Base-by-base conservation (phyloP, 2,329 filamentous ascomycete species). In the Penicillium sp. region DNA sequence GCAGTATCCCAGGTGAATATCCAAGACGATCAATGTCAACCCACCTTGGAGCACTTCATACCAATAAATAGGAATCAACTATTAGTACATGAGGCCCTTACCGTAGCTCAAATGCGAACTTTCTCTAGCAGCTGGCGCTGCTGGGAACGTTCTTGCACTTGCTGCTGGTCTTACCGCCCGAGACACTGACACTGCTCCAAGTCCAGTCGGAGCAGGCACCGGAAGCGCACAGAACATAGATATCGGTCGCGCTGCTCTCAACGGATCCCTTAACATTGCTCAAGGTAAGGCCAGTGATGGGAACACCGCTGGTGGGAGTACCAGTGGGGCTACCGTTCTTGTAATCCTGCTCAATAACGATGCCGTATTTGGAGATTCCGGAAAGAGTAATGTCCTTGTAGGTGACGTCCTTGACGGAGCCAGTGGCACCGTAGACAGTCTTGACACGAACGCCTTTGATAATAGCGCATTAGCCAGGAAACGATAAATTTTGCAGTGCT, bases 181-280 rank as follows among this genome's bases (percentile, higher is more conserved):
- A 81, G 37, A 85, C 72, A 37, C 57, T 67, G 57, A 81, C 77
- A 41, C 70, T 73, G 15, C 67, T 73, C 80, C 81, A 85, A 15
- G 75, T 80, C 80, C 67, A 69, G 53, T 65, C 41, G 4, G 72
- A 75, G 70, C 81, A 83, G 54, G 75, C 73, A 27, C 79, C 81
- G 37, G 67, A 70, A 14, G 77, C 83, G 60, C 83, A 85, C n/a
- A 84, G 76, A 54, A 85, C 80, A 63, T 81, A 81, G 58, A 83
- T 68, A 48, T 80, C 51, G 14, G 55, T 56, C 5, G 49, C 58
- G 3, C 68, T 70, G 2, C 69, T 75, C 33, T 64, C 69, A 35
- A 66, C 71, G 12, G 55, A 44, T 1, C 73, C 75, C 11, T 64
- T 68, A 51, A 77, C 65, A 42, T 69, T 66, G 23, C 67, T 54